phyloP scores from a whole-genome alignment of 129 eudicot genomes.

The Artemisia tridentata region DNA sequence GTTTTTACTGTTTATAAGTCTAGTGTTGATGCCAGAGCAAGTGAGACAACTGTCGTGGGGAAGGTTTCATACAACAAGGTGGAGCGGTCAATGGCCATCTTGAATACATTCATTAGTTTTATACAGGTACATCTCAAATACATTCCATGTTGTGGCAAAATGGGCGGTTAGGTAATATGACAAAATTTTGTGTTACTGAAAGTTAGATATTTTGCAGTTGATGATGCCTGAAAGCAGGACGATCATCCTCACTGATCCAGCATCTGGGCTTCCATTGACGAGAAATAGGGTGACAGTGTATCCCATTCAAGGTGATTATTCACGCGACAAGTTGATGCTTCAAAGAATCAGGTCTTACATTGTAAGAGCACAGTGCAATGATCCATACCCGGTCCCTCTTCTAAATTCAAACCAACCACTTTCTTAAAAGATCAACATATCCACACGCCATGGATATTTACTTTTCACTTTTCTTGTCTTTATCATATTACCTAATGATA shows the following conservation, averaged over 20 bases:
- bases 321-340: constrained; percentile 98
- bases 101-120: constrained; percentile 57
- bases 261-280: constrained; percentile 62
- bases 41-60: constrained; percentile 55
- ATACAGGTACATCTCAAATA: constrained; percentile 47
- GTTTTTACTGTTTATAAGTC: constrained; percentile 76
- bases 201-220: constrained; percentile 44
- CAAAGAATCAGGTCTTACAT: constrained; percentile 99
- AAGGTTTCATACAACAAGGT: constrained; percentile 63
- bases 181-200: background rate
- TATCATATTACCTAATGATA: background rate
- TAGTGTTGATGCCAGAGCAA: constrained; percentile 33
- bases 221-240: constrained; percentile 75
- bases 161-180: background rate
- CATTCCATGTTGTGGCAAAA: background rate
- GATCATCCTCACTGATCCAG: constrained; percentile 81
- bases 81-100: constrained; percentile 69
- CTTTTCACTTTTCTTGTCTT: background rate
- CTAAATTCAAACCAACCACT: background rate
- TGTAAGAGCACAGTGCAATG: constrained; percentile 65
- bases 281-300: constrained; percentile 60
- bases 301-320: constrained; percentile 96
- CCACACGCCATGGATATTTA: constrained; percentile 8
- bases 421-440: constrained; percentile 6
- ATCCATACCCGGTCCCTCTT: constrained; percentile 23